Conservation (phyloP, 257 asterid genomes). For the Gentiana dahurica region DNA sequence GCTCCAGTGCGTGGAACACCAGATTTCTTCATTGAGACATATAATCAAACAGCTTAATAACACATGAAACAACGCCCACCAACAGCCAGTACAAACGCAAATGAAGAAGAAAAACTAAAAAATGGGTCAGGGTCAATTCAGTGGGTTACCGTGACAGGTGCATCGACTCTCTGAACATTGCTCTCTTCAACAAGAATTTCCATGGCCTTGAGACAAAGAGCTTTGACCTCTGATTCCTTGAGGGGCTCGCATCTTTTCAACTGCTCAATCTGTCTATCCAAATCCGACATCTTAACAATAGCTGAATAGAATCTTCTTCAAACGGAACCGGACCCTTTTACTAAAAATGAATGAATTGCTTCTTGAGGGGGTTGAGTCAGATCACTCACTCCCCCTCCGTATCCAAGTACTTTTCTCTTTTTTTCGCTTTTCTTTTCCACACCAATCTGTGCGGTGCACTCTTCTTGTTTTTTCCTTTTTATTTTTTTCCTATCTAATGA, state of each 20-base stretch:
- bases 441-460: background rate
- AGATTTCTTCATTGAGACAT: too few relatives aligned
- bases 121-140: background rate
- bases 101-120: background rate
- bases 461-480: background rate
- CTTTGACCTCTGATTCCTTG: slow-evolving; percentile 75
- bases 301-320: slow-evolving; percentile 2
- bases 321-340: background rate
- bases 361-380: background rate
- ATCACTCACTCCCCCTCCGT: slow-evolving; percentile 1
- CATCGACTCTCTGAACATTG: slow-evolving; percentile 92
- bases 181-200: slow-evolving; percentile 96
- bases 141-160: slow-evolving; percentile 71
- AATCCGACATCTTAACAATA: slow-evolving; percentile 60
- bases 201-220: slow-evolving; percentile 80
- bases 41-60: too few relatives aligned
- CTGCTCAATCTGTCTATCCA: slow-evolving; percentile 91
- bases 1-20: too few relatives aligned
- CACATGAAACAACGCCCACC: too few relatives aligned
- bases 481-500: background rate
- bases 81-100: background rate
- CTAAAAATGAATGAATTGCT: background rate
- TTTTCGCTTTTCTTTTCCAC: background rate
- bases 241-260: slow-evolving; percentile 88
- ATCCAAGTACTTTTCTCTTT: background rate